Evolutionary conservation across 805 yeast genomes (phyloP).

Genomic region (Starmerella lactis-condensi): DNA sequence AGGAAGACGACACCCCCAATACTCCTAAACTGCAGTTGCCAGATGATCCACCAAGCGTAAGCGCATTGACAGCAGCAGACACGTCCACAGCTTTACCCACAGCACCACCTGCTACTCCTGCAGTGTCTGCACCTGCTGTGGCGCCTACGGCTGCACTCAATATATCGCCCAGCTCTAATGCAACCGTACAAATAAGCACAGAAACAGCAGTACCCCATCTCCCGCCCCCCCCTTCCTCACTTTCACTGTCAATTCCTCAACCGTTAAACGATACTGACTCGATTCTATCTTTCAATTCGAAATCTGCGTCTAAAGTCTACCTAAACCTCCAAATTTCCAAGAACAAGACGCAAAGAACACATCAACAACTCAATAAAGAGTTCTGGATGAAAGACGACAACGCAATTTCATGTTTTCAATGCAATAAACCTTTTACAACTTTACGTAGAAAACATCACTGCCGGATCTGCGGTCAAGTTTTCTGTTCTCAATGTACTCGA

Average conservation of each 20-base stretch:
- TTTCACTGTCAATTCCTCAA: constrained; percentile 1
- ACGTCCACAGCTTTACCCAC: too few relatives aligned
- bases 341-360: constrained; percentile 12
- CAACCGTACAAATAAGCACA: too few relatives aligned
- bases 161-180: too few relatives aligned
- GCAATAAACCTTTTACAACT: constrained; percentile 53
- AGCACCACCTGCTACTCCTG: too few relatives aligned
- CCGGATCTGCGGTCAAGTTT: constrained; percentile 87
- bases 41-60: too few relatives aligned
- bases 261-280: constrained; percentile 13
- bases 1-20: too few relatives aligned
- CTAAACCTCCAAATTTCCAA: constrained; percentile 16
- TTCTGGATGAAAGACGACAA: constrained; percentile 96
- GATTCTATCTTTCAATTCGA: constrained; percentile 13
- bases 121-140: too few relatives aligned
- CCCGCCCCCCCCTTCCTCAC: constrained; percentile 3
- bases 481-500: constrained; percentile 66
- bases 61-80: too few relatives aligned
- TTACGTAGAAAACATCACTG: constrained; percentile 90
- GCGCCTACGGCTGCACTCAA: too few relatives aligned
- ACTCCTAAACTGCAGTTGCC: too few relatives aligned
- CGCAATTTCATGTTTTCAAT: constrained; percentile 70
- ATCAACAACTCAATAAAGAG: constrained; percentile 36
- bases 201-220: background rate
- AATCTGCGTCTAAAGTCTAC: constrained; percentile 16